Conservation (phyloP, 345 rosid species). For the Camelina laxa region DNA sequence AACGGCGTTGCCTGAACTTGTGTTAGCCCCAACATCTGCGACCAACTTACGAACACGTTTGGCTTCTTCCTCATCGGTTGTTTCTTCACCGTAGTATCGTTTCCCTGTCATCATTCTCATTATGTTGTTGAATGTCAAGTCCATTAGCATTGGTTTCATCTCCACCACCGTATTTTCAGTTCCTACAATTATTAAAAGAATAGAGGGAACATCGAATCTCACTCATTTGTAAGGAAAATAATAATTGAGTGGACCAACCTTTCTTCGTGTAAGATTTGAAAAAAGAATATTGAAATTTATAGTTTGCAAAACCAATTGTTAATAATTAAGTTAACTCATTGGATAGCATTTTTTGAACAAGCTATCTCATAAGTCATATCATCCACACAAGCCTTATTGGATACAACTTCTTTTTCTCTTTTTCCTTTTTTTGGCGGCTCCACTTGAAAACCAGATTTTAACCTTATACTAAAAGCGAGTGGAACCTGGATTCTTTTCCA, state of each 20-base stretch:
- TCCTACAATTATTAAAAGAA: conserved; percentile 8
- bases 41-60: conserved; percentile 40
- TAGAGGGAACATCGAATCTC: not conserved
- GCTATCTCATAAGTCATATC: too few relatives aligned
- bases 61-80: conserved; percentile 41
- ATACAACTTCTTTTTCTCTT: too few relatives aligned
- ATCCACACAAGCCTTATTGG: too few relatives aligned
- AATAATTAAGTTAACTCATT: too few relatives aligned
- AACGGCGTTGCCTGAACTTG: conserved; percentile 34
- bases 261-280: not conserved
- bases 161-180: conserved; percentile 29
- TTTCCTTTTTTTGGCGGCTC: too few relatives aligned
- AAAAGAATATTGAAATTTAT: too few relatives aligned
- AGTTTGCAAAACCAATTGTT: too few relatives aligned
- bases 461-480: too few relatives aligned
- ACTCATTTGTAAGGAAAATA: not conserved
- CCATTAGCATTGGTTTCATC: conserved; percentile 44
- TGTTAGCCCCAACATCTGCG: conserved; percentile 34
- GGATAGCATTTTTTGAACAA: too few relatives aligned
- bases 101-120: conserved; percentile 53
- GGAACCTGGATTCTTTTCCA: too few relatives aligned
- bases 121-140: conserved; percentile 49
- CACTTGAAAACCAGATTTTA: too few relatives aligned
- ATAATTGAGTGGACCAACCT: not conserved
- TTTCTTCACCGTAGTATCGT: conserved; percentile 46